phyloP scores from a whole-genome alignment of 768 basidiomycete genomes.

The Pleurotus djamor region DNA sequence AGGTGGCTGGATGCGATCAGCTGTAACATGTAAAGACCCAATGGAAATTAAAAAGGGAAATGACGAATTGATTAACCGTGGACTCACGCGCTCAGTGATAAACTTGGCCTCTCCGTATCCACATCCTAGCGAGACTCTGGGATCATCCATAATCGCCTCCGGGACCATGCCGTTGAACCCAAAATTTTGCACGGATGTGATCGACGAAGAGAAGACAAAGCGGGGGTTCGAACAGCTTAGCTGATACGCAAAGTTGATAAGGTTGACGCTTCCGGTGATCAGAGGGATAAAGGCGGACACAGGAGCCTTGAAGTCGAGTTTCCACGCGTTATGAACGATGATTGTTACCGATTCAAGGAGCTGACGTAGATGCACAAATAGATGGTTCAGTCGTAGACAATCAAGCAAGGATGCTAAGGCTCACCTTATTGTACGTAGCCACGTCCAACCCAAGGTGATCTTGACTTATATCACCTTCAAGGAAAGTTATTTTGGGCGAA shows the following conservation, averaged over 20 bases:
- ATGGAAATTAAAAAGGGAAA: background rate
- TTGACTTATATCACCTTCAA: slow-evolving; percentile 22
- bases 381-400: background rate
- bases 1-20: slow-evolving; percentile 22
- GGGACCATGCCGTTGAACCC: slow-evolving; percentile 21
- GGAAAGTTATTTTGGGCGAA: slow-evolving; percentile 12
- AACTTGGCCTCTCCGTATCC: slow-evolving; percentile 38
- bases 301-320: slow-evolving; percentile 45
- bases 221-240: slow-evolving; percentile 13
- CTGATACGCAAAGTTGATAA: slow-evolving; percentile 32
- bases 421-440: slow-evolving; percentile 11
- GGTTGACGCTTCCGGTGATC: slow-evolving; percentile 36
- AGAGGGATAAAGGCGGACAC: slow-evolving; percentile 38
- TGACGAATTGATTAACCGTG: too few relatives aligned
- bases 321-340: slow-evolving; percentile 44
- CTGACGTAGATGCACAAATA: slow-evolving; percentile 15
- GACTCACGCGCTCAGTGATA: slow-evolving; percentile 30
- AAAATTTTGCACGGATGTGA: slow-evolving; percentile 20
- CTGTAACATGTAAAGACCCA: slow-evolving; percentile 8
- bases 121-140: slow-evolving; percentile 21
- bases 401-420: too few relatives aligned
- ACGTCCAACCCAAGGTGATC: slow-evolving; percentile 19
- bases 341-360: slow-evolving; percentile 17
- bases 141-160: slow-evolving; percentile 20
- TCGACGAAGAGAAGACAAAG: slow-evolving; percentile 35